A percentile compares a stretch with the other conserved stretches of the same genome.
Evolutionary conservation across 768 basidiomycete species (phyloP).

Genomic region (Punctularia strigosozonata): DNA sequence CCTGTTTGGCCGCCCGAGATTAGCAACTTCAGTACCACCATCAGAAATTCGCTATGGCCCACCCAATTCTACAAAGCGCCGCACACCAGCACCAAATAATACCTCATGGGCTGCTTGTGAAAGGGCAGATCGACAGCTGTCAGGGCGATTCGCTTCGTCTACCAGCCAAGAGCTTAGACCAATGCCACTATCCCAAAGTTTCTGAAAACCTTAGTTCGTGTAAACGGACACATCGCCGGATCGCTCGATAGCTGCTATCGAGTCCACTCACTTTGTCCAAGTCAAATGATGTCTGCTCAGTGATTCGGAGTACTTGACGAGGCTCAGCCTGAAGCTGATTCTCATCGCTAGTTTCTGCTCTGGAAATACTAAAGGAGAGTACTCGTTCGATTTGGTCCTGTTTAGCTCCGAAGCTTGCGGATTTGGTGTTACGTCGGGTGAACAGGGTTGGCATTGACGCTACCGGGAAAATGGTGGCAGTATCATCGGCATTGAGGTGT

Average conservation of each 20-base stretch:
- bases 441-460: conserved; percentile 54
- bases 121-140: too few species aligned
- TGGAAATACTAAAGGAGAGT: conserved; percentile 26
- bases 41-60: conserved; percentile 7
- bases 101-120: too few species aligned
- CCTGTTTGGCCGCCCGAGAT: conserved; percentile 29
- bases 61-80: conserved; percentile 65
- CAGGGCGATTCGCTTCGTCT: too few species aligned
- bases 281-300: conserved; percentile 88
- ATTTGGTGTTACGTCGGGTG: conserved; percentile 17
- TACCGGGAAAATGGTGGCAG: conserved; percentile 44
- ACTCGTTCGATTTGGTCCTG: conserved; percentile 59
- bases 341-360: conserved; percentile 23
- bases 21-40: background rate
- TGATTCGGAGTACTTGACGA: too few species aligned
- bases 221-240: conserved; percentile 1
- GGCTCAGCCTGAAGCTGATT: too few species aligned
- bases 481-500: too few species aligned
- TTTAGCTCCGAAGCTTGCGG: conserved; percentile 25
- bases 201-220: conserved; percentile 33
- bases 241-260: background rate
- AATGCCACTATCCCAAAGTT: conserved; percentile 94
- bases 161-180: conserved; percentile 75
- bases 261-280: conserved; percentile 67
- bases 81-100: conserved; percentile 26